Evolutionary conservation across 805 yeast genomes (phyloP), one percentile per base, ranked within the genome.

Genomic region (Nakazawaea populi): DNA sequence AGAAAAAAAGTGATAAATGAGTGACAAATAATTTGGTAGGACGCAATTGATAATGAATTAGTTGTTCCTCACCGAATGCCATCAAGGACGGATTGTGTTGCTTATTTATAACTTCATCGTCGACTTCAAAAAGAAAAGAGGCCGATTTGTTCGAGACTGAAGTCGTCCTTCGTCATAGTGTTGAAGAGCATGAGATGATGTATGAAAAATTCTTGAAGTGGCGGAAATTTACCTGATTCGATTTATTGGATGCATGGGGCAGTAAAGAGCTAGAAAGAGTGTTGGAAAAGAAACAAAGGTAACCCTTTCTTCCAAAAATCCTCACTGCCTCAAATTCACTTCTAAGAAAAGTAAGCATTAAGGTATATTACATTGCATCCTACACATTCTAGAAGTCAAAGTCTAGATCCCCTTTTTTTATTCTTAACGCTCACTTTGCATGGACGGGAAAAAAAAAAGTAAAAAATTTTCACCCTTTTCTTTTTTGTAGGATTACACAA

Each of bases 381-480:
- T 3, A 18, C 24, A 18, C 24, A 18, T 18, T 18, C 24, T 18
- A 18, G 24, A 18, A 18, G 24, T 18, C 24, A 40, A 40, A 40
- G 31, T 40, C 43, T 40, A 40, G 43, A 40, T 40, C 43, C 43
- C 43, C 31, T 40, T 18, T 40, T 40, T 14, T 18, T 38, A 18
- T 38, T 38, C 24, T 38, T 12, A n/a, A 8, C 41, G 24, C 10
- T 38, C 9, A 14, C 41, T 38, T 38, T 8, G 24, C 3, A 18
- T 18, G 12, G 36, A 10, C 36, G 36, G 9, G 36, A 2, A 12
- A 34, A 12, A 9, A 34, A 37, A 7, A n/a, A 10, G 18, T 12
- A n/a, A n/a, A 40, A 40, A 40, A 6, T 40, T 40, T 40, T 40
- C 43, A 40, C 43, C 43, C 29, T 40, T 40, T 40, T 40, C 43